A percentile compares a stretch with the other conserved stretches of the same genome.
These are phyloP conservation scores for Picea abies DNA, from an alignment of 83 land plant species.

Conservation along the genomic window DNA sequence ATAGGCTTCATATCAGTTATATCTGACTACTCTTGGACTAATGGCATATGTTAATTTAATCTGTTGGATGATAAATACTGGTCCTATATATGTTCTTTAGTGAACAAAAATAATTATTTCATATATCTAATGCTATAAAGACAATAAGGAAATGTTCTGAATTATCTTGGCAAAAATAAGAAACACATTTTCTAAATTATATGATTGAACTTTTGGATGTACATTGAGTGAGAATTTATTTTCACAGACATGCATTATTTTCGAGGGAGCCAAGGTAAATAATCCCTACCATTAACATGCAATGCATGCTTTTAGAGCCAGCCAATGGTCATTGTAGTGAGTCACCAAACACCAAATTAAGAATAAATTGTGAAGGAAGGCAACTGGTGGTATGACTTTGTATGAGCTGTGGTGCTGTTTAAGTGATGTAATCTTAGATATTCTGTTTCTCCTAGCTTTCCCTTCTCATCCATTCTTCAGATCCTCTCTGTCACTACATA, in stretches of 20 bases:
- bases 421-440: not conserved
- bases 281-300: not conserved
- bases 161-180: not conserved
- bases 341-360: not conserved
- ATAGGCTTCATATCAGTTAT: not conserved
- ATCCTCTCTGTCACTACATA: not conserved
- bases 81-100: not conserved
- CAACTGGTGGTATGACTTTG: not conserved
- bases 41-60: not conserved
- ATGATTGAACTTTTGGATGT: not conserved
- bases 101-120: not conserved
- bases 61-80: not conserved
- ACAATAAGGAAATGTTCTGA: not conserved
- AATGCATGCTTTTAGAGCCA: not conserved
- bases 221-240: not conserved
- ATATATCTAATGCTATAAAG: not conserved
- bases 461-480: not conserved
- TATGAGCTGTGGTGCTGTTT: not conserved
- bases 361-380: conserved; percentile 1
- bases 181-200: not conserved
- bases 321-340: not conserved
- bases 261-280: not conserved
- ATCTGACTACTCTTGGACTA: not conserved
- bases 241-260: not conserved
- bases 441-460: not conserved